phyloP scores from a whole-genome alignment of 805 yeast genomes.

The Metschnikowia similis region DNA sequence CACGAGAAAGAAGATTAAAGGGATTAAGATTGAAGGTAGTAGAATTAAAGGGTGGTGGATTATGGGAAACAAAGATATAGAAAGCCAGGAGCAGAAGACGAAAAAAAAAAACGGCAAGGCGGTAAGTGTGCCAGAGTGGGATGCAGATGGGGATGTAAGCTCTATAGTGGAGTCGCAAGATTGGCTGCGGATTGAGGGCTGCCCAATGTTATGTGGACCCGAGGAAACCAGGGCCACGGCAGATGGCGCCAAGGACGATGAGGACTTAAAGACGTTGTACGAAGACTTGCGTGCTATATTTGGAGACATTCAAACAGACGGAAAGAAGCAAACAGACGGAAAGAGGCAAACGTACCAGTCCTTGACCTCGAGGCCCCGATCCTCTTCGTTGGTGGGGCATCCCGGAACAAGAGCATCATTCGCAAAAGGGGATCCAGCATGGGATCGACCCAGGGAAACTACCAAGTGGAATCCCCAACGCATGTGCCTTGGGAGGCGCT shows the following conservation, averaged over 20 bases:
- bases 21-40: no score
- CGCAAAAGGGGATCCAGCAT: slow-evolving; percentile 64
- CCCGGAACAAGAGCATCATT: slow-evolving; percentile 66
- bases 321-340: no score
- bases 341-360: slow-evolving; percentile 43
- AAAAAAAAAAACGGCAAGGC: slow-evolving; percentile 22
- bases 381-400: slow-evolving; percentile 86
- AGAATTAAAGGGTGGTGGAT: no score
- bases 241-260: background rate
- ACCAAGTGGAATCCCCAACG: slow-evolving; percentile 75
- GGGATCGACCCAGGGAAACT: slow-evolving; percentile 64
- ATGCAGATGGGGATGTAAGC: slow-evolving; percentile 59
- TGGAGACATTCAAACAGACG: slow-evolving; percentile 48
- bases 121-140: slow-evolving; percentile 32
- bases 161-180: slow-evolving; percentile 79
- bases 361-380: slow-evolving; percentile 55
- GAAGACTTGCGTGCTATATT: slow-evolving; percentile 27
- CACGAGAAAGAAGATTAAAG: no score
- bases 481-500: slow-evolving; percentile 92
- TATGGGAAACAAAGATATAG: no score
- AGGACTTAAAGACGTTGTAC: slow-evolving; percentile 17
- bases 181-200: slow-evolving; percentile 75
- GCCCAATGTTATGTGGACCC: slow-evolving; percentile 59
- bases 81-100: no score
- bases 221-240: slow-evolving; percentile 3